Percentiles rank a stretch among this genome's conserved stretches.
Conservation (phyloP, 331 rosid species). For the Prunus yedoensis region DNA sequence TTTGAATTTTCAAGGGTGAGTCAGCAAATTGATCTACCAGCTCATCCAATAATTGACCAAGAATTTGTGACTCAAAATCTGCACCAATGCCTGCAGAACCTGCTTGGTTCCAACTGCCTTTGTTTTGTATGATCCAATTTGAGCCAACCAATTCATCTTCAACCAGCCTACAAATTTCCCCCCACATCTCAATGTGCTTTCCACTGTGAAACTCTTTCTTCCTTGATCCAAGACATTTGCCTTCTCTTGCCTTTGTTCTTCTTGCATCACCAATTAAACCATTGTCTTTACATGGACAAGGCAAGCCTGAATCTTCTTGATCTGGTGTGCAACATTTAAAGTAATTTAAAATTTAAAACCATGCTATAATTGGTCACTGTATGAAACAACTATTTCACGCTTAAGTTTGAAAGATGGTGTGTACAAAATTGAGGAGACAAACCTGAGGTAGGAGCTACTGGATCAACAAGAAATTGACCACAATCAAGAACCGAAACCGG, state of each 20-base stretch:
- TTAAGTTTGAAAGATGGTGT: neutral
- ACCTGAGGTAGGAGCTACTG: constrained; percentile 55
- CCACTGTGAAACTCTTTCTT: constrained; percentile 30
- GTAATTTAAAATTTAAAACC: neutral
- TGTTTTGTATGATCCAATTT: constrained; percentile 27
- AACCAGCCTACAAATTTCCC: constrained; percentile 44
- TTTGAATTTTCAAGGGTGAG: constrained; percentile 7
- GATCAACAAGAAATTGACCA: constrained; percentile 37
- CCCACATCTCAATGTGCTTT: constrained; percentile 34
- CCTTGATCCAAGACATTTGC: constrained; percentile 28
- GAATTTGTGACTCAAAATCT: constrained; percentile 51
- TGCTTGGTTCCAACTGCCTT: constrained; percentile 25
- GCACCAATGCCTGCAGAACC: constrained; percentile 44
- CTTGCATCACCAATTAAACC: constrained; percentile 44
- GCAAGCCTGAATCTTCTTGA: constrained; percentile 21
- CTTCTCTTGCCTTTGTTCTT: constrained; percentile 22
- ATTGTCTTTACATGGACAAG: constrained; percentile 30
- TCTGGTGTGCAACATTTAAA: constrained; percentile 26
- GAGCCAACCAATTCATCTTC: constrained; percentile 52
- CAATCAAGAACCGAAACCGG: constrained; percentile 87
- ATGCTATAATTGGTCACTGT: neutral
- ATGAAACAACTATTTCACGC: neutral
- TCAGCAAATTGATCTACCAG: constrained; percentile 48
- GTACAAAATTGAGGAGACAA: constrained; percentile 6
- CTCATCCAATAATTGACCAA: constrained; percentile 58